Percentiles rank a stretch among this genome's conserved stretches.
These are phyloP conservation scores for Lophiotrema nucula DNA, from an alignment of 495 filamentous ascomycete genomes.

Conservation along the genomic window DNA sequence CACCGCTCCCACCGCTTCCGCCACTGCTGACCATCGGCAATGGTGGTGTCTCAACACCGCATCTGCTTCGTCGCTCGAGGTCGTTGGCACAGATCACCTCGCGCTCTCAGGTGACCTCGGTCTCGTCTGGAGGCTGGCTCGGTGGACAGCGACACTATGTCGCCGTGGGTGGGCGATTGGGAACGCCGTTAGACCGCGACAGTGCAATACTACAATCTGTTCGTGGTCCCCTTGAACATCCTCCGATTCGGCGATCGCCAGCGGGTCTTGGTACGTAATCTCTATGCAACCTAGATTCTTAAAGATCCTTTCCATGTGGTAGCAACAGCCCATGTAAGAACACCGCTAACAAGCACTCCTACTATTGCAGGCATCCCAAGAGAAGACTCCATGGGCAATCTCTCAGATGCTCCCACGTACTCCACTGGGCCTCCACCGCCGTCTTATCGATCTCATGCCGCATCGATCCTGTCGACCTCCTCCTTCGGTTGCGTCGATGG, in stretches of 20 bases:
- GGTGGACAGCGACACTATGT: background rate
- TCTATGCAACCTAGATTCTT: too few relatives aligned
- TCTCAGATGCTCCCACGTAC: slow-evolving; percentile 29
- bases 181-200: too few relatives aligned
- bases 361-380: background rate
- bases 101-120: background rate
- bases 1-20: background rate
- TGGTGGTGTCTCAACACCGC: background rate
- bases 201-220: too few relatives aligned
- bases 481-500: slow-evolving; percentile 32
- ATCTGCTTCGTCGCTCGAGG: background rate
- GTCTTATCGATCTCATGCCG: slow-evolving; percentile 26
- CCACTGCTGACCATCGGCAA: background rate
- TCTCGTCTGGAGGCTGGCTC: background rate
- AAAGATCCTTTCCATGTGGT: too few relatives aligned
- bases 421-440: slow-evolving; percentile 25
- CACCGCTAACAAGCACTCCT: too few relatives aligned
- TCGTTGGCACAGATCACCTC: background rate
- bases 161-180: too few relatives aligned
- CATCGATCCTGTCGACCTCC: slow-evolving; percentile 25
- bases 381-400: slow-evolving; percentile 29
- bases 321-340: too few relatives aligned
- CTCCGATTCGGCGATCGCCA: background rate
- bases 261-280: background rate
- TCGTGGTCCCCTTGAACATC: too few relatives aligned